Conservation (phyloP, 176 grass and related monocot genomes). For the Zoysia pacifica region DNA sequence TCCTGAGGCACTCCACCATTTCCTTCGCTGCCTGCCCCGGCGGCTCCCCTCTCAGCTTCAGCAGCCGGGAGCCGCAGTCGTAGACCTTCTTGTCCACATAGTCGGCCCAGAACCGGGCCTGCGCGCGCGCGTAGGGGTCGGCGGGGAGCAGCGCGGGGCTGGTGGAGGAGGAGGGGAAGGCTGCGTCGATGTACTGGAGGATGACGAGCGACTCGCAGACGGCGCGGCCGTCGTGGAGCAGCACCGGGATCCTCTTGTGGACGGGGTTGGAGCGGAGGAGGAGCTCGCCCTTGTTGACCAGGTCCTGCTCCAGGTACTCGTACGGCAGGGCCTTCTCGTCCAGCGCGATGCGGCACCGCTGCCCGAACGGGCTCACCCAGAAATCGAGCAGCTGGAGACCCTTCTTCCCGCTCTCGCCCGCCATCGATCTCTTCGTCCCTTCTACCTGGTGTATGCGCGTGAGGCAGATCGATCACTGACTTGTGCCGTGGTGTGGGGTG, state of each 20-base stretch:
- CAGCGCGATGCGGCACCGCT: slow-evolving; percentile 53
- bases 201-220: slow-evolving; percentile 57
- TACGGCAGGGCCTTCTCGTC: slow-evolving; percentile 50
- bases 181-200: slow-evolving; percentile 60
- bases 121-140: too few relatives aligned
- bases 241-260: slow-evolving; percentile 67
- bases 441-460: too few relatives aligned
- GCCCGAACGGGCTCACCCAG: slow-evolving; percentile 67
- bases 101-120: too few relatives aligned
- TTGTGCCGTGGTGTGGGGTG: too few relatives aligned
- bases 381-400: slow-evolving; percentile 36
- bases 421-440: too few relatives aligned
- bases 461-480: too few relatives aligned
- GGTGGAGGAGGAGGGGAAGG: slow-evolving; percentile 14
- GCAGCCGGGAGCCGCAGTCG: too few relatives aligned
- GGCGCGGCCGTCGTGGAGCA: slow-evolving; percentile 38
- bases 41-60: too few relatives aligned
- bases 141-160: too few relatives aligned
- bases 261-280: slow-evolving; percentile 69
- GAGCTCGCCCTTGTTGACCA: slow-evolving; percentile 52
- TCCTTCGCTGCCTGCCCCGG: slow-evolving; percentile 28
- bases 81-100: too few relatives aligned
- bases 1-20: slow-evolving; percentile 30
- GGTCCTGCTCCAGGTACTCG: slow-evolving; percentile 47
- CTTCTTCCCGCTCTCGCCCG: too few relatives aligned